These are phyloP conservation scores for Bipolaris cookei DNA, from an alignment of 2,329 filamentous ascomycete genomes.

Conservation along the genomic window DNA sequence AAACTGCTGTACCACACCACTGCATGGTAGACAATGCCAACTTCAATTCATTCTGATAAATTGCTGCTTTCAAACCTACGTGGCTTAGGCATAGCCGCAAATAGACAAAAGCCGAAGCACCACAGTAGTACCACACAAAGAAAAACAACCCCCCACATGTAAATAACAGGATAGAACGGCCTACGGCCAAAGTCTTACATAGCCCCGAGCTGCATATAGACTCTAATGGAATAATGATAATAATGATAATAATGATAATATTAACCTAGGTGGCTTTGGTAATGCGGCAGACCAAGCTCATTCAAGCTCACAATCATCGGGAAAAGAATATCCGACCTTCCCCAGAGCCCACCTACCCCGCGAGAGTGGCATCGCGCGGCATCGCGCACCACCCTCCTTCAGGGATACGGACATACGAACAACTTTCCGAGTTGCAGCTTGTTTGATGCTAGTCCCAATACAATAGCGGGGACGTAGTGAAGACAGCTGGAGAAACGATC, in stretches of 20 bases:
- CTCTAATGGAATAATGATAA: too few relatives aligned
- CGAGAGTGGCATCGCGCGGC: not conserved
- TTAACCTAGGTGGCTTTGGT: too few relatives aligned
- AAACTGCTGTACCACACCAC: not conserved
- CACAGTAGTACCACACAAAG: too few relatives aligned
- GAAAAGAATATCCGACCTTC: conserved; percentile 11
- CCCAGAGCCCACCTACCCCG: not conserved
- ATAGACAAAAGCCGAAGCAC: too few relatives aligned
- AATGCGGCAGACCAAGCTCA: conserved; percentile 2
- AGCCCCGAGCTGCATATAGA: too few relatives aligned
- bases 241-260: too few relatives aligned
- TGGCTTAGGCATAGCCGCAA: too few relatives aligned
- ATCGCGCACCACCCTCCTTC: not conserved
- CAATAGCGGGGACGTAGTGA: not conserved
- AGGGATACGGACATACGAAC: not conserved
- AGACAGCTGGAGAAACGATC: not conserved
- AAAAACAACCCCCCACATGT: too few relatives aligned
- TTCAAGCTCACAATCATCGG: not conserved
- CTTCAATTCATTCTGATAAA: not conserved
- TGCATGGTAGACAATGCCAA: not conserved
- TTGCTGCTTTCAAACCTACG: not conserved
- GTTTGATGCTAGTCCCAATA: not conserved
- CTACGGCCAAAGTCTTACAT: too few relatives aligned
- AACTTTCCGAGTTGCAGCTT: not conserved
- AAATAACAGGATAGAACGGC: too few relatives aligned